A percentile compares a stretch with the other conserved stretches of the same genome.
phyloP scores from a whole-genome alignment of 768 basidiomycete genomes.

The Favolaschia claudopus region DNA sequence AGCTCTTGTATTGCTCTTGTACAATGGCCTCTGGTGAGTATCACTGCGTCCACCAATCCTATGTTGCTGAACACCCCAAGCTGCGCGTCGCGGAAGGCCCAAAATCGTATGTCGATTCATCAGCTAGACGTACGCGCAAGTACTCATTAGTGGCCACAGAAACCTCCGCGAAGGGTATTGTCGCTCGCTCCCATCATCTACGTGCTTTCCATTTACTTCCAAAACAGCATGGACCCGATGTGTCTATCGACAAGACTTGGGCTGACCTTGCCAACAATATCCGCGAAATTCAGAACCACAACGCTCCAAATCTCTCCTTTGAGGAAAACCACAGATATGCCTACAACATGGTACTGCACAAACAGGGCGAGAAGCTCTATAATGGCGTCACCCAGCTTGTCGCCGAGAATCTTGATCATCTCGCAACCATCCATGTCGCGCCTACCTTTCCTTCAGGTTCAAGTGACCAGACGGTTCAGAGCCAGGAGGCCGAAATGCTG shows the following conservation, averaged over 20 bases:
- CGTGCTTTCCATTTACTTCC: background rate
- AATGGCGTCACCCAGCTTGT: constrained; percentile 84
- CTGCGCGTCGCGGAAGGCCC: constrained; percentile 46
- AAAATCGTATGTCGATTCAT: constrained; percentile 52
- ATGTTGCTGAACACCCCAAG: constrained; percentile 21
- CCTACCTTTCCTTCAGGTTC: constrained; percentile 84
- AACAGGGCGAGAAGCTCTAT: constrained; percentile 86
- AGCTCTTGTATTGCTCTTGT: background rate
- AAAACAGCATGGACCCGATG: constrained; percentile 71
- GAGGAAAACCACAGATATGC: constrained; percentile 95
- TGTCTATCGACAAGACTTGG: constrained; percentile 89
- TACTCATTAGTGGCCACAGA: constrained; percentile 37
- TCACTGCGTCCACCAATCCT: background rate
- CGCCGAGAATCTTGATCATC: constrained; percentile 79
- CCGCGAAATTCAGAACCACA: constrained; percentile 93
- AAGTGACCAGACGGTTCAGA: constrained; percentile 73
- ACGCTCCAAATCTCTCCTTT: constrained; percentile 86
- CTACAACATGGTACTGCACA: constrained; percentile 92
- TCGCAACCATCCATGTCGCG: constrained; percentile 78
- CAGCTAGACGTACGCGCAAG: background rate
- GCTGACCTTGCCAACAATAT: constrained; percentile 82
- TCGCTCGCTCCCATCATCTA: background rate
- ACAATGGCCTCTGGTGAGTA: constrained; percentile 19
- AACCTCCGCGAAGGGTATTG: constrained; percentile 55
- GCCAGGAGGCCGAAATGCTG: constrained; percentile 84